phyloP scores from a whole-genome alignment of 805 yeast species.

The Sugiyamaella floridensis region DNA sequence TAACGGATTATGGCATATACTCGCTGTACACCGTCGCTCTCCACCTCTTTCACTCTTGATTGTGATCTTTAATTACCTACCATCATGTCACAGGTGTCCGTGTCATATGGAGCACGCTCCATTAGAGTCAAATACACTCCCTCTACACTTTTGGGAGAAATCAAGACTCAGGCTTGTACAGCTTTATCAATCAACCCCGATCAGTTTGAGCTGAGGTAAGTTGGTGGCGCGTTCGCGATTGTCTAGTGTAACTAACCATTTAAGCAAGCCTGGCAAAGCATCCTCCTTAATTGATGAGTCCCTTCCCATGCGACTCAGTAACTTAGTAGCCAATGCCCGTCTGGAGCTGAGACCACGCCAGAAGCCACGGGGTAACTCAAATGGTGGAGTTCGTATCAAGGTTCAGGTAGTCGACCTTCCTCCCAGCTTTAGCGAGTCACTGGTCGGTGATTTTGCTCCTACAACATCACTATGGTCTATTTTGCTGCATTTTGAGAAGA shows the following conservation, averaged over 20 bases:
- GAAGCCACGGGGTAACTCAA: background rate
- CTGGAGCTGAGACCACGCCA: slow-evolving; percentile 12
- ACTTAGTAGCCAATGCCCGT: slow-evolving; percentile 19
- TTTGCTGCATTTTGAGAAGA: slow-evolving; percentile 19
- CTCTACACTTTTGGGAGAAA: slow-evolving; percentile 15
- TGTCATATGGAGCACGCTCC: slow-evolving; percentile 11
- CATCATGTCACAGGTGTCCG: slow-evolving; percentile 7
- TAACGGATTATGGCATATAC: no score
- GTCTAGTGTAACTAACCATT: background rate
- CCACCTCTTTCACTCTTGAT: no score
- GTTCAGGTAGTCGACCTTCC: slow-evolving; percentile 18
- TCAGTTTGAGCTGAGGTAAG: slow-evolving; percentile 15
- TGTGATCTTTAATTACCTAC: no score
- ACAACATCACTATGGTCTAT: slow-evolving; percentile 18
- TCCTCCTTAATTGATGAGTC: slow-evolving; percentile 8
- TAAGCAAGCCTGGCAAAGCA: slow-evolving; percentile 7
- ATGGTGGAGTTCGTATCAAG: slow-evolving; percentile 10
- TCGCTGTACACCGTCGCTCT: no score
- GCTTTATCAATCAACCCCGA: slow-evolving; percentile 12
- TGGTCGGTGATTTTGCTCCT: slow-evolving; percentile 17
- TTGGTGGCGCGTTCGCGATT: background rate
- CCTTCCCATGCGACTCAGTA: slow-evolving; percentile 17
- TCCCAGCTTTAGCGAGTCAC: slow-evolving; percentile 12
- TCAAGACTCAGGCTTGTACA: slow-evolving; percentile 17
- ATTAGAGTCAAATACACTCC: slow-evolving; percentile 18